Conservation (phyloP, 2,329 filamentous ascomycete species). For the Curvularia hawaiiensis region DNA sequence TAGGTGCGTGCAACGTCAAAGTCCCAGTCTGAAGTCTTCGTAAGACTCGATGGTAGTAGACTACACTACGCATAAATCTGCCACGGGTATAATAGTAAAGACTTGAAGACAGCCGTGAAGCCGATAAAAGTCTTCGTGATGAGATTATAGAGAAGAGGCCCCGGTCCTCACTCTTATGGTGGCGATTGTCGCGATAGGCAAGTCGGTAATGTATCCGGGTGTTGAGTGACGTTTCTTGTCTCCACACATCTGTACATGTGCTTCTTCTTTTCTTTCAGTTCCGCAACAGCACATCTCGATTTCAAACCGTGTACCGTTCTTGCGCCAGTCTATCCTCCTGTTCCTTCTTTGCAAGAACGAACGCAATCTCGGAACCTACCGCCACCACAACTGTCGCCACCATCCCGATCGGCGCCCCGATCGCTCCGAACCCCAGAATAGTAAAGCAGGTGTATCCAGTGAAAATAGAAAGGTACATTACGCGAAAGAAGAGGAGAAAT, state of each 20-base stretch:
- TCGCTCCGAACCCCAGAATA: constrained; percentile 17
- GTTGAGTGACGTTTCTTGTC: neutral
- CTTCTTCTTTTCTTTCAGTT: constrained; percentile 1
- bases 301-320: constrained; percentile 16
- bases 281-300: neutral
- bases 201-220: neutral
- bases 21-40: neutral
- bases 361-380: constrained; percentile 18
- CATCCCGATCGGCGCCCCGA: constrained; percentile 16
- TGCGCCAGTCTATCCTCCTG: constrained; percentile 5
- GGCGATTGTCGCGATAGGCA: neutral
- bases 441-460: constrained; percentile 22
- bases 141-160: neutral
- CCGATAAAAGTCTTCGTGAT: neutral
- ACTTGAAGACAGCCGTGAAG: neutral
- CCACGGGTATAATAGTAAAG: neutral
- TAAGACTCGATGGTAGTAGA: neutral
- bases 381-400: constrained; percentile 19
- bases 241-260: neutral
- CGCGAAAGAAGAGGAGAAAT: constrained; percentile 23
- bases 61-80: neutral
- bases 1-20: neutral
- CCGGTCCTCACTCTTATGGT: neutral
- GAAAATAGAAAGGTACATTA: constrained; percentile 21
- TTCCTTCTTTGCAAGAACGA: constrained; percentile 12